Base-by-base conservation (phyloP, 164 flowering plant genomes). In the Cinnamomum micranthum region DNA sequence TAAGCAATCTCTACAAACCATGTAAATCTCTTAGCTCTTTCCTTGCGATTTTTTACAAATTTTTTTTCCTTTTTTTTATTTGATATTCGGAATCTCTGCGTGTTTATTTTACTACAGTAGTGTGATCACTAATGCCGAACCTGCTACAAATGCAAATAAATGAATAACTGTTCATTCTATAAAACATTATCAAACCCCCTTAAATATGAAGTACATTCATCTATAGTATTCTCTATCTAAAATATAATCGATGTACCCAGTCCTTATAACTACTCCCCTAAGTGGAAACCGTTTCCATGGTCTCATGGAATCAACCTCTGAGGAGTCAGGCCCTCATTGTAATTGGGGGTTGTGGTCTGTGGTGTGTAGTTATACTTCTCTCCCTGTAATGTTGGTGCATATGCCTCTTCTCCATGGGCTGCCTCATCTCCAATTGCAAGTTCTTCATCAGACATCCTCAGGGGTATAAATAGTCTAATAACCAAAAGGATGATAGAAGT, bases 401-500 rank as follows among this genome's bases (percentile, higher is more conserved):
- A 84, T 1, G 86, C 85, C 73, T 82, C 83, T 69, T 82, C 85
- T 12, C 86, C 85, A 62, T 82, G 83, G 1, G 58, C 82, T 20
- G 85, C 86, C 70, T 80, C 82, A 20, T 80, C 85, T 1, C 85
- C 85, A 10, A 78, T 74, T 68, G 52, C 12, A 12, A 84, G 81
- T 15, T 79, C 78, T 17, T 79, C 80, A 9, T 78, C 86, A 31
- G 78, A 2, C 82, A 82, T 78, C 51, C 82, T 71, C 51, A 73
- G 35, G 14, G 80, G 73, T 74, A 62, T 73, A 22, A 68, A 59
- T 13, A 68, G 23, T 68, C 81, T 69, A 52, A 78, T 78, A 28
- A 78, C 23, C 62, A 74, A 11, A 9, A 74, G 72, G 47, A 80
- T 78, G 70, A 78, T 59, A 19, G 82, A 80, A 15, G 82, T 82